Evolutionary conservation across 2,329 filamentous ascomycete species (phyloP).

Genomic region (Escovopsis weberi): DNA sequence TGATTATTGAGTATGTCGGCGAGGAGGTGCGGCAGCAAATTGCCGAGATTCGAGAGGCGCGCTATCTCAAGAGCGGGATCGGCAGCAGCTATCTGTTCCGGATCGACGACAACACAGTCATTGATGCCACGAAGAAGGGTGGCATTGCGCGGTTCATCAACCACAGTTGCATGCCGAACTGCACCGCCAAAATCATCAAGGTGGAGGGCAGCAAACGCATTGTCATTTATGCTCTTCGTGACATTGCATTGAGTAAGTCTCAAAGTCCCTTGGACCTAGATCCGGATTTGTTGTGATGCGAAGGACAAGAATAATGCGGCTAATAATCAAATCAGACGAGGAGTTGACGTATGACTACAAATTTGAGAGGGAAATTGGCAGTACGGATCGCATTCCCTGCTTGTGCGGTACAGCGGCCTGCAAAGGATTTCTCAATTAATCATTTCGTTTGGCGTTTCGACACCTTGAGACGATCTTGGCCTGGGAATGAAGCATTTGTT

Average conservation of each 20-base stretch:
- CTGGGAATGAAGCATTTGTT: neutral
- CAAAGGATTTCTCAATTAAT: slow-evolving; percentile 96
- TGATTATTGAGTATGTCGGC: slow-evolving; percentile 99
- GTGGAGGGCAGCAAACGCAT: slow-evolving; percentile 96
- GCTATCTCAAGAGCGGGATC: slow-evolving; percentile 91
- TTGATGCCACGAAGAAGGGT: slow-evolving; percentile 96
- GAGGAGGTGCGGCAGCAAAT: slow-evolving; percentile 96
- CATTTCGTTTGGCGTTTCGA: neutral
- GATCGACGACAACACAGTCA: slow-evolving; percentile 93
- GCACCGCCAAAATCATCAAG: slow-evolving; percentile 98
- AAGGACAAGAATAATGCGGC: slow-evolving; percentile 6
- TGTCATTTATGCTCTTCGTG: slow-evolving; percentile 93
- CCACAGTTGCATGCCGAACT: slow-evolving; percentile 95
- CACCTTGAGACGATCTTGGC: neutral
- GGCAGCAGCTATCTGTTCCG: slow-evolving; percentile 96
- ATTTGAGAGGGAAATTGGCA: slow-evolving; percentile 93
- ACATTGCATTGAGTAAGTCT: slow-evolving; percentile 82
- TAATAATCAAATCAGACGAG: slow-evolving; percentile 51
- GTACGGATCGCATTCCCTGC: slow-evolving; percentile 89
- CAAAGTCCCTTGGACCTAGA: too few relatives aligned
- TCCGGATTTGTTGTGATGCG: neutral
- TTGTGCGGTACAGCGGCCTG: slow-evolving; percentile 91
- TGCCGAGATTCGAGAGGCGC: slow-evolving; percentile 84
- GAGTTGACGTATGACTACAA: slow-evolving; percentile 99
- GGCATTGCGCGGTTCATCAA: slow-evolving; percentile 98